Conservation (phyloP, 2,329 filamentous ascomycete genomes). For the Trichophyton rubrum region DNA sequence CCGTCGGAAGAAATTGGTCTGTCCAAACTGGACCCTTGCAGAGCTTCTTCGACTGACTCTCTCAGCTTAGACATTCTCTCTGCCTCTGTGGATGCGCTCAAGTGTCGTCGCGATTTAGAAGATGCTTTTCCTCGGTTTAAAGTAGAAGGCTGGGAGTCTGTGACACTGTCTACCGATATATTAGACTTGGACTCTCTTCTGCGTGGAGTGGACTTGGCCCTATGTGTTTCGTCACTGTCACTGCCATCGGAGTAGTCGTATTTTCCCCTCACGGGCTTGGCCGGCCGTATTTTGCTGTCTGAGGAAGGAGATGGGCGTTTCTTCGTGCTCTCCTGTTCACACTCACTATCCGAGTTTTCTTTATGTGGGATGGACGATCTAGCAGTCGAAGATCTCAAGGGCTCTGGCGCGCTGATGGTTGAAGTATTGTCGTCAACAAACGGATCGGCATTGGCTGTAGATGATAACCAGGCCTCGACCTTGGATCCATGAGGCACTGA, state of each 20-base stretch:
- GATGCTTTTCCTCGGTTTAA: slow-evolving; percentile 16
- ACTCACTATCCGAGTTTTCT: not conserved
- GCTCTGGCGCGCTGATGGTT: slow-evolving; percentile 13
- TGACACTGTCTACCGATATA: slow-evolving; percentile 15
- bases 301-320: not conserved
- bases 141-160: not conserved
- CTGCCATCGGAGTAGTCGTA: not conserved
- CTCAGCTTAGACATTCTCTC: slow-evolving; percentile 16
- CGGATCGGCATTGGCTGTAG: slow-evolving; percentile 45
- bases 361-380: not conserved
- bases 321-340: not conserved
- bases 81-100: slow-evolving; percentile 11
- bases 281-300: not conserved
- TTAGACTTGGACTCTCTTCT: slow-evolving; percentile 6
- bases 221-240: not conserved
- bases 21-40: slow-evolving; percentile 18
- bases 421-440: slow-evolving; percentile 34
- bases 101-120: slow-evolving; percentile 10
- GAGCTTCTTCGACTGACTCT: slow-evolving; percentile 18
- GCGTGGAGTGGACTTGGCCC: not conserved
- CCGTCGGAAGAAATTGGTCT: slow-evolving; percentile 24
- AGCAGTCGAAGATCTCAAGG: slow-evolving; percentile 4
- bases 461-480: slow-evolving; percentile 51
- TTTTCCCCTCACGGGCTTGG: not conserved
- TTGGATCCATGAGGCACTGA: slow-evolving; percentile 34